Evolutionary conservation across 768 basidiomycete species (phyloP).

Genomic region (Agrocybe chaxingu): DNA sequence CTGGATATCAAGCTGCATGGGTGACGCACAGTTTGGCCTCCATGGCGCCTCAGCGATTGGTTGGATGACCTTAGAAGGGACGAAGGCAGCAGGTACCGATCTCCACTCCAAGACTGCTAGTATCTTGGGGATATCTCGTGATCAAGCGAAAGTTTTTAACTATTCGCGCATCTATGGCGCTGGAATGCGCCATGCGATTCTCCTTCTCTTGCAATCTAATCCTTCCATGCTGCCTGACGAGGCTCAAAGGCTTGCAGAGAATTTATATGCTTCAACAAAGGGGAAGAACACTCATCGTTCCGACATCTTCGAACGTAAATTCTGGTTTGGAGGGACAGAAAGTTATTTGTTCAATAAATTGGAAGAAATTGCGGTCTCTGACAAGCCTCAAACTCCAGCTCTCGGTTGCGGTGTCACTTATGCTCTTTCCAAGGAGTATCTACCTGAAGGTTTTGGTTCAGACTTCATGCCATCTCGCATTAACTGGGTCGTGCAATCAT

Average conservation of each 20-base stretch:
- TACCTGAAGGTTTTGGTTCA: constrained; percentile 75
- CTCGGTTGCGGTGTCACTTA: constrained; percentile 92
- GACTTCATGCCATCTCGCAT: constrained; percentile 96
- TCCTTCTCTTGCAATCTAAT: constrained; percentile 84
- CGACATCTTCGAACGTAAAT: constrained; percentile 75
- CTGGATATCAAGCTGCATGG: constrained; percentile 99
- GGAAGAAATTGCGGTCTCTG: constrained; percentile 88
- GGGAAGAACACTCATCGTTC: constrained; percentile 79
- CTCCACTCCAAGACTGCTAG: constrained; percentile 94
- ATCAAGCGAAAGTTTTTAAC: constrained; percentile 98
- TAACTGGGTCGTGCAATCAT: constrained; percentile 99
- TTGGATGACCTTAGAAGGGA: constrained; percentile 99
- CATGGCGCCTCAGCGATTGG: constrained; percentile 97
- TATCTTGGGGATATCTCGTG: constrained; percentile 89
- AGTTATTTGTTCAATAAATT: constrained; percentile 97
- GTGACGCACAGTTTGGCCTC: constrained; percentile 94
- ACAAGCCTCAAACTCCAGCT: constrained; percentile 86
- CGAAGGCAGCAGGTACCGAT: constrained; percentile 92
- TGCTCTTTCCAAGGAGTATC: constrained; percentile 86
- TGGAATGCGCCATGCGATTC: constrained; percentile 89
- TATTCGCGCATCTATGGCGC: constrained; percentile 99
- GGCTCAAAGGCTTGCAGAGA: constrained; percentile 78
- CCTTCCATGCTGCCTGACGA: constrained; percentile 72
- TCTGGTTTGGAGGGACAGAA: constrained; percentile 97
- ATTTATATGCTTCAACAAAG: constrained; percentile 90